These are phyloP conservation scores for Carallia brachiata DNA, from an alignment of 345 rosid genomes.

Conservation along the genomic window DNA sequence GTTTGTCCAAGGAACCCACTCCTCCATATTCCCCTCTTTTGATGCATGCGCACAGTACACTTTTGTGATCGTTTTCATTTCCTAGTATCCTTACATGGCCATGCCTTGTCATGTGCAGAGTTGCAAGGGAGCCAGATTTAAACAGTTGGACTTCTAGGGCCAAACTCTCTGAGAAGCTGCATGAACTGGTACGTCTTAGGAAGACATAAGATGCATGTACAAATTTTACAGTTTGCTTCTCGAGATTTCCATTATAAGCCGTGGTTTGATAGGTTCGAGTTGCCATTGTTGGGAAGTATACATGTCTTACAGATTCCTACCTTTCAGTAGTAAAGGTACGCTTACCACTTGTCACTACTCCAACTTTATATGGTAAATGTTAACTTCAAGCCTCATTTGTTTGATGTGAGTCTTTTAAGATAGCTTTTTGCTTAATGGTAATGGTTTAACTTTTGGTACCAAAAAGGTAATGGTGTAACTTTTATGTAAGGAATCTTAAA, in stretches of 20 bases:
- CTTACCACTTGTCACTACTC: background rate
- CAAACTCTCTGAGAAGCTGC: constrained; percentile 55
- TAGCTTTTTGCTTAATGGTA: no score
- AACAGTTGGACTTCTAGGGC: constrained; percentile 75
- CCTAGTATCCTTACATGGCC: background rate
- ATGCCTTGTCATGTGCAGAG: constrained; percentile 39
- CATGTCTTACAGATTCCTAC: constrained; percentile 71
- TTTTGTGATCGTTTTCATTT: constrained; percentile 1
- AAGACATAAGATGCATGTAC: background rate
- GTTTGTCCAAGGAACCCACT: constrained; percentile 39
- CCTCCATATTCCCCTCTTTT: background rate
- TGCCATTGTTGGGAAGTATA: constrained; percentile 83
- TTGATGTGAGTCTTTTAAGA: background rate
- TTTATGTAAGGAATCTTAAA: no score
- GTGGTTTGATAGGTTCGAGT: constrained; percentile 54
- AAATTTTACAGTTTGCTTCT: constrained; percentile 6
- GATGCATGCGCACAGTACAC: background rate
- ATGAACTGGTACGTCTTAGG: constrained; percentile 55
- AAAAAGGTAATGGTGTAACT: no score
- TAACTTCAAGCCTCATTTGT: background rate
- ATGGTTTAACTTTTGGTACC: no score
- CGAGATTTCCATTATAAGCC: background rate
- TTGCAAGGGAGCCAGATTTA: constrained; percentile 59
- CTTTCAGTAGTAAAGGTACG: constrained; percentile 71
- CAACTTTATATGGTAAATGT: background rate